Evolutionary conservation across 768 basidiomycete species (phyloP), one percentile per base, ranked within the genome.

Genomic region (Panaeolus papilionaceus): DNA sequence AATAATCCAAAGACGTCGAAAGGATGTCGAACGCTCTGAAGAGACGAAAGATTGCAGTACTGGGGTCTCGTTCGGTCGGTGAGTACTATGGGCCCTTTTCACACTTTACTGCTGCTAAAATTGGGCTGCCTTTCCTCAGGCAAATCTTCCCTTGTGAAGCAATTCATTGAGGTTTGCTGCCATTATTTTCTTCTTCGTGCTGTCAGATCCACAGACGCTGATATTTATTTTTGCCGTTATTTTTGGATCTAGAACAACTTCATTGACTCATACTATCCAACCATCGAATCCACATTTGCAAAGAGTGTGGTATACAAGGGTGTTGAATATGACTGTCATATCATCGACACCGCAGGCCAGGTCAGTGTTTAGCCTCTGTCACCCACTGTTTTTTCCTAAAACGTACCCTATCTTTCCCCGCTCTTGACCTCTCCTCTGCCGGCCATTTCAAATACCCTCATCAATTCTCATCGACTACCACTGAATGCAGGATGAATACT

Each of bases 291-390:
- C 71, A 94, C 92, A 12, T 92, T 91, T 78, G 85, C 89, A 63
- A 98, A 97, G 85, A 90, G 85, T 68, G 89, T 99, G 74, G 87
- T 85, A 67, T 92, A 93, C 82, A 94, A 93, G 66, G 96, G 96
- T 62, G 85, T 91, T 38, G 94, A 96, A 74, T 99, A 96, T 75
- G 92, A 95, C 68, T 96, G 96, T 80, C 95, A 97, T 80, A 96
- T 99, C 81, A 94, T 98, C 73, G 97, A 99, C 78, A 97, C 95
- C 70, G 97, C 97, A 63, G 97, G 97, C 37, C 97, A 98, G 89
- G 96, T 94, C 66, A 71, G 88, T 76, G 51, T 66, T 33, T 42
- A 62, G 23, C 38, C 8, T 62, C 23, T 38, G 16, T 47, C 28
- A 47, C 23, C 67, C 38, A 42, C 49, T 14, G 49, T 66, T 10